Conservation (phyloP, 305 asterid genomes). For the Fraxinus floribunda region DNA sequence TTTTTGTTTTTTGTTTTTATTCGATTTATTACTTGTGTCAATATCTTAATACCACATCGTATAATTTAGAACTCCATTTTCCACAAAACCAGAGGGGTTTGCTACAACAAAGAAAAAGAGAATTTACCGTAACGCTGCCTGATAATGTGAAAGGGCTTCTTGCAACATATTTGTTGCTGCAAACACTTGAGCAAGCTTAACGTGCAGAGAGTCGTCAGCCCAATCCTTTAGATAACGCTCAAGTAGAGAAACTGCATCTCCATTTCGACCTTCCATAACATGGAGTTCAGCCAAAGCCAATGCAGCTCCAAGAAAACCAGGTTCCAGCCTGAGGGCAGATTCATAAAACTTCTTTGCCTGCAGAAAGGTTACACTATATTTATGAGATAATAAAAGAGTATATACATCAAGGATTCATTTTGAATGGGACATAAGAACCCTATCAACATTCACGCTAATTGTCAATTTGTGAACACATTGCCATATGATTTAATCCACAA, state of each 20-base stretch:
- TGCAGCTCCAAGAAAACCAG: conserved; percentile 96
- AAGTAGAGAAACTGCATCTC: conserved; percentile 83
- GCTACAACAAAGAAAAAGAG: neutral
- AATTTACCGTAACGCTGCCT: conserved; percentile 78
- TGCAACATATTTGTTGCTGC: conserved; percentile 90
- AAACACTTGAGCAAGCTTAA: conserved; percentile 94
- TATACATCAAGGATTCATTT: neutral
- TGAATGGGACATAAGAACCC: neutral
- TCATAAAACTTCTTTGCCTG: conserved; percentile 96
- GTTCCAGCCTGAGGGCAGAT: conserved; percentile 94
- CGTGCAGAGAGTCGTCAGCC: conserved; percentile 96
- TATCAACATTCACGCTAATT: neutral
- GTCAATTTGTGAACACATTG: neutral
- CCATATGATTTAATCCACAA: neutral
- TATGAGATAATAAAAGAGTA: neutral
- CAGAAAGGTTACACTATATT: conserved; percentile 4
- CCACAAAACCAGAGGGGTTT: neutral
- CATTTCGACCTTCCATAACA: conserved; percentile 85
- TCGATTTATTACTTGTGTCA: neutral
- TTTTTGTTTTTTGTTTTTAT: neutral
- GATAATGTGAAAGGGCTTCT: conserved; percentile 90
- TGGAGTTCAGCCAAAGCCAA: conserved; percentile 98
- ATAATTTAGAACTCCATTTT: neutral
- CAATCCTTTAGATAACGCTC: conserved; percentile 85
- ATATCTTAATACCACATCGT: neutral